Percentiles rank a stretch among this genome's conserved stretches.
phyloP scores from a whole-genome alignment of 2,329 filamentous ascomycete genomes.

The Claviceps pazoutovae region DNA sequence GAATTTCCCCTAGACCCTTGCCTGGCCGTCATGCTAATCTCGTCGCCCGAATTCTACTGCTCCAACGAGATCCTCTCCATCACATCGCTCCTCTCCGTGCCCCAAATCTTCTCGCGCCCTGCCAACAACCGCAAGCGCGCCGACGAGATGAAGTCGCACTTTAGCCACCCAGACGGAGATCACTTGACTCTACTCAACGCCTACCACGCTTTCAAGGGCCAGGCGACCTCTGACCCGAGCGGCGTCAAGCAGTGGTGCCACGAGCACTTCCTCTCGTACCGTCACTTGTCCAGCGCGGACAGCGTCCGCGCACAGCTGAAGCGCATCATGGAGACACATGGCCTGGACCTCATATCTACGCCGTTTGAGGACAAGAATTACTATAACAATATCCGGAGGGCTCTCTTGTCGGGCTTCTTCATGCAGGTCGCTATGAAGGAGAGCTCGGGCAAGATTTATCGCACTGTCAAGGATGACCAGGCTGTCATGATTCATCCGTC shows the following conservation, averaged over 20 bases:
- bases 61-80: conserved; percentile 96
- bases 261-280: conserved; percentile 84
- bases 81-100: conserved; percentile 84
- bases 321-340: conserved; percentile 91
- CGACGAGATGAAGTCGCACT: conserved; percentile 93
- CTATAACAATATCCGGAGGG: conserved; percentile 91
- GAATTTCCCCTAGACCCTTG: conserved; percentile 92
- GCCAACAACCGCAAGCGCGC: conserved; percentile 75
- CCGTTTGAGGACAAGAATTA: conserved; percentile 93
- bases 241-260: conserved; percentile 89
- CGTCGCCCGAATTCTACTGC: conserved; percentile 94
- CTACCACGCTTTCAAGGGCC: conserved; percentile 91
- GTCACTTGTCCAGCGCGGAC: conserved; percentile 82
- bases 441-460: conserved; percentile 74
- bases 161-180: conserved; percentile 85
- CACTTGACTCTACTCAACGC: conserved; percentile 94
- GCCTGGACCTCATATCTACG: conserved; percentile 74
- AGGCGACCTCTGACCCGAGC: conserved; percentile 38
- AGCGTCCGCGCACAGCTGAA: conserved; percentile 85
- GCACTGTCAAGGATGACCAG: conserved; percentile 94
- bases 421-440: conserved; percentile 99
- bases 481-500: conserved; percentile 85
- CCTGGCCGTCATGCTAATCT: conserved; percentile 94
- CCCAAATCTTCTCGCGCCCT: conserved; percentile 84
- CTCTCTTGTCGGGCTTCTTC: conserved; percentile 90